Conservation (phyloP, 1,139 yeast genomes). For the Saccharomyces hybrid region DNA sequence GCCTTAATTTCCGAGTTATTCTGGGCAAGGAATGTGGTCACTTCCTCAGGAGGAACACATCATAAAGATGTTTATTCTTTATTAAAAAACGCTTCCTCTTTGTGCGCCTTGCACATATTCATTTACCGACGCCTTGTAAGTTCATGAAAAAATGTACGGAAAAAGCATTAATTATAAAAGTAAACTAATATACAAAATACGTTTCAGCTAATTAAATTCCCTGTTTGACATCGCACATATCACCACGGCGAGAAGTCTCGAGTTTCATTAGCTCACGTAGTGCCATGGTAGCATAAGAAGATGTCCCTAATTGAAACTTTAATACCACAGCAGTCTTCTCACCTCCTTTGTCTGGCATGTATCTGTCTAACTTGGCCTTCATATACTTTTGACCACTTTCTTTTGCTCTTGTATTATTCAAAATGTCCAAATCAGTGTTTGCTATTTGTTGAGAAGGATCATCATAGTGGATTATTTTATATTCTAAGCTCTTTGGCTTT, state of each 20-base stretch:
- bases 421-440: constrained; percentile 71
- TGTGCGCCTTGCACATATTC: not conserved
- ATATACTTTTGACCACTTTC: constrained; percentile 29
- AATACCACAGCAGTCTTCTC: constrained; percentile 63
- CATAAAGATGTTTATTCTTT: not conserved
- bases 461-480: constrained; percentile 53
- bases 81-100: not conserved
- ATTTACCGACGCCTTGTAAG: not conserved
- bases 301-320: constrained; percentile 70
- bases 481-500: constrained; percentile 59
- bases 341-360: constrained; percentile 40
- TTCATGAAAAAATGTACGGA: no score
- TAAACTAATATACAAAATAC: not conserved
- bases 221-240: constrained; percentile 35
- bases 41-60: not conserved
- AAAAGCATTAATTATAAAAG: not conserved
- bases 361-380: constrained; percentile 31
- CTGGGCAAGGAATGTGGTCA: not conserved
- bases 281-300: constrained; percentile 98
- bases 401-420: constrained; percentile 38
- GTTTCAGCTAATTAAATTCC: not conserved
- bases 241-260: constrained; percentile 67
- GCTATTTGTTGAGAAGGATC: constrained; percentile 64
- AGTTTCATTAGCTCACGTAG: constrained; percentile 82
- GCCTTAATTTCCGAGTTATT: not conserved